phyloP scores from a whole-genome alignment of 257 asterid genomes.

The Nicotiana sylvestris region DNA sequence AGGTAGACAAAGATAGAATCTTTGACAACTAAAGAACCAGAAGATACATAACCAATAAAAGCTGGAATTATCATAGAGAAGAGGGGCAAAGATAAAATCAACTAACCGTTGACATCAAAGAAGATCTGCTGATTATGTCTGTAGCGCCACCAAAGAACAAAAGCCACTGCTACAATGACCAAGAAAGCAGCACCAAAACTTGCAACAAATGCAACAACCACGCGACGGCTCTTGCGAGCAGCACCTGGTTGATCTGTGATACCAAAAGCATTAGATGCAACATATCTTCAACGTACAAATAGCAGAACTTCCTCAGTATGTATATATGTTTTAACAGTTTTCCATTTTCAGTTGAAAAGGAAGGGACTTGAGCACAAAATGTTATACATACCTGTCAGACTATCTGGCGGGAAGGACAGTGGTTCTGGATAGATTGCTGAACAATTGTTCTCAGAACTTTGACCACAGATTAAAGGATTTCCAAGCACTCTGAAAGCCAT shows the following conservation, averaged over 20 bases:
- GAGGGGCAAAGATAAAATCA: neutral
- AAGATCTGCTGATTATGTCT: slow-evolving; percentile 84
- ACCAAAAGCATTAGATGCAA: neutral
- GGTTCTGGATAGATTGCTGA: slow-evolving; percentile 78
- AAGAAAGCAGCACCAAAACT: slow-evolving; percentile 63
- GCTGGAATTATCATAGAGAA: neutral
- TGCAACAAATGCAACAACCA: slow-evolving; percentile 63
- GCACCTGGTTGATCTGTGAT: slow-evolving; percentile 51
- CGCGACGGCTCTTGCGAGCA: slow-evolving; percentile 42
- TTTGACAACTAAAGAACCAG: neutral
- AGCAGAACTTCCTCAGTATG: neutral
- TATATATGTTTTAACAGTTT: neutral
- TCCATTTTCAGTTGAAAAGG: neutral
- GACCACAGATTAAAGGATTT: slow-evolving; percentile 81
- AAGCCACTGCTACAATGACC: slow-evolving; percentile 37
- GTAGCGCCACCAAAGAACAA: slow-evolving; percentile 75
- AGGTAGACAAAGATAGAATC: neutral
- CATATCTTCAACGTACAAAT: neutral
- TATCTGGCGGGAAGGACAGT: slow-evolving; percentile 65
- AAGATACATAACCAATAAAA: neutral
- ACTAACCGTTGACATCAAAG: slow-evolving; percentile 87
- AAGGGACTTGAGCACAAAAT: neutral
- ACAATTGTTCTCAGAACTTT: slow-evolving; percentile 59
- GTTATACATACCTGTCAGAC: slow-evolving; percentile 40
- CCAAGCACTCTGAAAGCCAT: slow-evolving; percentile 61